Conservation (phyloP, 805 yeast genomes). For the Wickerhamia fluorescens region DNA sequence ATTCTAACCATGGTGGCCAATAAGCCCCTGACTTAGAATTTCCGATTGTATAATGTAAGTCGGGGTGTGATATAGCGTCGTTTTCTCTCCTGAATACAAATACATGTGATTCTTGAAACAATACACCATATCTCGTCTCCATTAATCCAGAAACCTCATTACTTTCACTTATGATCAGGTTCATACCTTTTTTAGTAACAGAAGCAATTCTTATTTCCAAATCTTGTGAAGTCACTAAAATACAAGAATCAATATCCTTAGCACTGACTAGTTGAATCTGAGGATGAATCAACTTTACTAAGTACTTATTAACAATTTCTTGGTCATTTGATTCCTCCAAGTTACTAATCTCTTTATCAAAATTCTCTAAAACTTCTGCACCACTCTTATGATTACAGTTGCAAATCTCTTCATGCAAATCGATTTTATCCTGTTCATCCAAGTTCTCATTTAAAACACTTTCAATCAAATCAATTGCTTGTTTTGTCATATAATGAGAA, state of each 20-base stretch:
- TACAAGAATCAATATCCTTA: constrained; percentile 39
- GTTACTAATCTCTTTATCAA: constrained; percentile 43
- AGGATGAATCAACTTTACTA: constrained; percentile 67
- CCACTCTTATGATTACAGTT: neutral
- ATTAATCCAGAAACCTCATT: constrained; percentile 33
- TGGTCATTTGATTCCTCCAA: constrained; percentile 23
- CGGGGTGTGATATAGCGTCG: constrained; percentile 11
- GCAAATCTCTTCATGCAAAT: constrained; percentile 12
- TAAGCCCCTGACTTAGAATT: constrained; percentile 25
- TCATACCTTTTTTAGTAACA: constrained; percentile 36
- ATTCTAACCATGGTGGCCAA: constrained; percentile 92
- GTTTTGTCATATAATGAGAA: constrained; percentile 39
- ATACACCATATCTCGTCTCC: constrained; percentile 52
- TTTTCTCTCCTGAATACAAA: constrained; percentile 41
- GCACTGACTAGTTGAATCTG: constrained; percentile 65
- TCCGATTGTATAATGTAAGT: constrained; percentile 8
- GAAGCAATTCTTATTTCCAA: constrained; percentile 48
- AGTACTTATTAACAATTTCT: constrained; percentile 48
- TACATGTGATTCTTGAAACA: constrained; percentile 49
- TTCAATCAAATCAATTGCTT: constrained; percentile 44
- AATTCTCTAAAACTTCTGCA: constrained; percentile 30
- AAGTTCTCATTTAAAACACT: constrained; percentile 22
- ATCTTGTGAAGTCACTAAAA: constrained; percentile 50
- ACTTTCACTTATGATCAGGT: constrained; percentile 25
- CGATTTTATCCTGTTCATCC: constrained; percentile 10